These are phyloP conservation scores for Sclerotinia spermophila DNA, from an alignment of 2,329 filamentous ascomycete genomes.

Conservation along the genomic window DNA sequence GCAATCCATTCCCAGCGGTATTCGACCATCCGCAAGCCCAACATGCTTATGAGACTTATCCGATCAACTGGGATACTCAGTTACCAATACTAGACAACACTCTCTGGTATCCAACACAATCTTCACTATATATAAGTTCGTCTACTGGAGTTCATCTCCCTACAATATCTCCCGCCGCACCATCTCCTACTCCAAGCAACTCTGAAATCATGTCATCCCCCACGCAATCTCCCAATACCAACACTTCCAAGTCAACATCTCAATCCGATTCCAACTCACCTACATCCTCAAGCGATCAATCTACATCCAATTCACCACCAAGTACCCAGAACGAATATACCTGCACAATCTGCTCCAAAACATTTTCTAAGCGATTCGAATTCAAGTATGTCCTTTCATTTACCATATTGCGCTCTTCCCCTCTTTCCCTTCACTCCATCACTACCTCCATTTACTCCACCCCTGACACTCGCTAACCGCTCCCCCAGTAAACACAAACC, in stretches of 20 bases:
- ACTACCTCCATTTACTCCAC: not conserved
- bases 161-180: not conserved
- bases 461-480: not conserved
- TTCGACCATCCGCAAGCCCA: not conserved
- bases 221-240: not conserved
- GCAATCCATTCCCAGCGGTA: not conserved
- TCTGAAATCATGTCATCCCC: not conserved
- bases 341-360: slow-evolving; percentile 5
- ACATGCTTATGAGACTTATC: not conserved
- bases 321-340: slow-evolving; percentile 5
- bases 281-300: not conserved
- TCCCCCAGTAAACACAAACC: not conserved
- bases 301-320: not conserved
- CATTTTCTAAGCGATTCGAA: slow-evolving; percentile 9
- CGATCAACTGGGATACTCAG: not conserved
- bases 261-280: not conserved
- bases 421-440: not conserved
- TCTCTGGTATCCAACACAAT: not conserved
- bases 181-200: not conserved
- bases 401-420: not conserved
- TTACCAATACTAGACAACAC: not conserved
- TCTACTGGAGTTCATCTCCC: not conserved
- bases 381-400: not conserved
- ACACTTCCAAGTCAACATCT: not conserved
- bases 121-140: not conserved